phyloP scores from a whole-genome alignment of 2,329 filamentous ascomycete species.

The Phoma sp. region DNA sequence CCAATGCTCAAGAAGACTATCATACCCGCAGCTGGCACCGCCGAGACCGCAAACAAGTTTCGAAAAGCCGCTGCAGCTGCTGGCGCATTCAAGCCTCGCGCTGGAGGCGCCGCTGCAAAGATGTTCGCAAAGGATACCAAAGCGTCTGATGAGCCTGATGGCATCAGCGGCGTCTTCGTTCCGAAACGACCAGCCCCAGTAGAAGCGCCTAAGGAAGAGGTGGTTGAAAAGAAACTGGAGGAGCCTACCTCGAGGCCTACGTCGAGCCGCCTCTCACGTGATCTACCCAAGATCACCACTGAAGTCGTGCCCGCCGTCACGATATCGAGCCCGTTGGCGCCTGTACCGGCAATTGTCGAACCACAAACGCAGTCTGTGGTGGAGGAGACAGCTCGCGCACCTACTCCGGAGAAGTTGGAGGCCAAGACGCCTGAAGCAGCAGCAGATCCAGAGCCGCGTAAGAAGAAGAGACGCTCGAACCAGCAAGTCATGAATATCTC shows the following conservation, averaged over 20 bases:
- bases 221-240: constrained; percentile 36
- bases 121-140: constrained; percentile 66
- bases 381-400: constrained; percentile 45
- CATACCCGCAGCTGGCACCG: constrained; percentile 55
- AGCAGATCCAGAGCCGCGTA: constrained; percentile 56
- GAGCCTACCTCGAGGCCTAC: constrained; percentile 24
- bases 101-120: constrained; percentile 84
- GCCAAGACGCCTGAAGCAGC: constrained; percentile 12
- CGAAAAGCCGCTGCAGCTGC: constrained; percentile 77
- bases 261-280: constrained; percentile 39
- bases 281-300: constrained; percentile 38
- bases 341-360: constrained; percentile 21
- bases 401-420: constrained; percentile 42
- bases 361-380: constrained; percentile 18
- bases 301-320: constrained; percentile 45
- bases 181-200: constrained; percentile 58
- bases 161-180: constrained; percentile 86
- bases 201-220: constrained; percentile 32
- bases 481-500: constrained; percentile 81
- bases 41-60: constrained; percentile 76
- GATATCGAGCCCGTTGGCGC: constrained; percentile 41
- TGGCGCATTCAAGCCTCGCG: constrained; percentile 81
- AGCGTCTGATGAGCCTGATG: constrained; percentile 75
- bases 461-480: constrained; percentile 69
- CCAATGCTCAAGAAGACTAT: constrained; percentile 88